Percentiles rank a stretch among this genome's conserved stretches.
Conservation (phyloP, 148 eudicot species). For the Amaranthus hypochondriacus region DNA sequence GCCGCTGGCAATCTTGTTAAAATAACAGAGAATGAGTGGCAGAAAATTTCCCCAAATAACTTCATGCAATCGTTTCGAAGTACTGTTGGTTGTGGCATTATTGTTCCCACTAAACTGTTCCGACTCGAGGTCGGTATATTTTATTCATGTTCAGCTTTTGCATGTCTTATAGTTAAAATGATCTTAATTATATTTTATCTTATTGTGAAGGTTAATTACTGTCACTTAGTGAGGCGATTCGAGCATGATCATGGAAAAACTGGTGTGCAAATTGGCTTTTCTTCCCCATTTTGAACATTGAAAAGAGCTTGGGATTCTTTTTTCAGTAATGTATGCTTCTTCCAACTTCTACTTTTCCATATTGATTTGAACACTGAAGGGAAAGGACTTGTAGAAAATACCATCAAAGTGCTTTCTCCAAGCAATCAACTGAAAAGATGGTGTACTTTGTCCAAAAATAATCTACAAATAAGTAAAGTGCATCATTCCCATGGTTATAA, state of each 20-base stretch:
- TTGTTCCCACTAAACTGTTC: slow-evolving; percentile 75
- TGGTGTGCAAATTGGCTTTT: slow-evolving; percentile 83
- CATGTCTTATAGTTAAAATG: not conserved
- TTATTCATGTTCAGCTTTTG: not conserved
- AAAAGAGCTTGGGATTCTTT: slow-evolving; percentile 12
- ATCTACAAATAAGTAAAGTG: slow-evolving; percentile 15
- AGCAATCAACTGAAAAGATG: slow-evolving; percentile 11
- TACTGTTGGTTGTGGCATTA: slow-evolving; percentile 68
- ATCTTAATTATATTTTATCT: slow-evolving; percentile 4
- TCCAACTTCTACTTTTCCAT: not conserved
- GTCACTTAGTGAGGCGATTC: slow-evolving; percentile 61
- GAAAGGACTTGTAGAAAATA: slow-evolving; percentile 3
- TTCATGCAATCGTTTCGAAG: slow-evolving; percentile 65
- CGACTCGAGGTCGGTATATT: slow-evolving; percentile 78
- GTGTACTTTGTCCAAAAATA: slow-evolving; percentile 1
- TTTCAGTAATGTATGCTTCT: slow-evolving; percentile 7
- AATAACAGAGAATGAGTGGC: slow-evolving; percentile 58
- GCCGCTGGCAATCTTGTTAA: slow-evolving; percentile 70
- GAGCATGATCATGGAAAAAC: slow-evolving; percentile 84
- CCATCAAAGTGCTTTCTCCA: slow-evolving; percentile 8
- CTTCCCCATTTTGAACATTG: slow-evolving; percentile 45
- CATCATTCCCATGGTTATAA: not conserved
- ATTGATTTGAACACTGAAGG: slow-evolving; percentile 16
- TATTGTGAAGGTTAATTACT: slow-evolving; percentile 68
- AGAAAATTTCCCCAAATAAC: slow-evolving; percentile 40